Conservation (phyloP, 2,329 filamentous ascomycete genomes). For the Sordariomycetes sp. region DNA sequence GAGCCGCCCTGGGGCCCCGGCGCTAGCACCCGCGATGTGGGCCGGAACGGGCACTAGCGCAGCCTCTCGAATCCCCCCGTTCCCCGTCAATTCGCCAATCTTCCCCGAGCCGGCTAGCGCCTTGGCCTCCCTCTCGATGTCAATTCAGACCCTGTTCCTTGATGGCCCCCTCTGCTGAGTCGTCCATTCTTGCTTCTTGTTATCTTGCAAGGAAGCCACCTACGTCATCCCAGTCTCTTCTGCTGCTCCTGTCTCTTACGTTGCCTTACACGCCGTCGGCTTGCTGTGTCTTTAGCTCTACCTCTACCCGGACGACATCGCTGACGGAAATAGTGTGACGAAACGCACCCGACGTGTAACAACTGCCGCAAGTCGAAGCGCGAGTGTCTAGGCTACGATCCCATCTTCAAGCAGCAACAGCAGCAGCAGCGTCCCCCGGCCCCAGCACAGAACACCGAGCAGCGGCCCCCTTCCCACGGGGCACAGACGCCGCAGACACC, state of each 20-base stretch:
- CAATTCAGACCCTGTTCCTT: too few relatives aligned
- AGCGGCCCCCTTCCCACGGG: background rate
- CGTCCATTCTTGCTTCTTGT: background rate
- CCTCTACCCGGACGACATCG: background rate
- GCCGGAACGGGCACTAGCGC: background rate
- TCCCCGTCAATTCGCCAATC: background rate
- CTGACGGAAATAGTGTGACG: conserved; percentile 64
- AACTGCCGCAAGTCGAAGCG: conserved; percentile 84
- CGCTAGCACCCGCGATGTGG: background rate
- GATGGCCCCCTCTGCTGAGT: background rate
- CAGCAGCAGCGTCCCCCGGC: conserved; percentile 8
- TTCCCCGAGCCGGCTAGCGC: background rate
- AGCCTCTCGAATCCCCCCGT: background rate
- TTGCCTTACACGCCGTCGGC: too few relatives aligned
- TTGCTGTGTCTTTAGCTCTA: too few relatives aligned
- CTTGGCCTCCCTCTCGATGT: background rate
- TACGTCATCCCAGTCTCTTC: too few relatives aligned
- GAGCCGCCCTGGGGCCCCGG: too few relatives aligned
- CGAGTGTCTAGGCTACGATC: conserved; percentile 76
- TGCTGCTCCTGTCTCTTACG: too few relatives aligned
- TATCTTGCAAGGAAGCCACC: too few relatives aligned
- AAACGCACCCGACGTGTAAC: conserved; percentile 82
- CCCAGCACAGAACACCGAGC: too few relatives aligned
- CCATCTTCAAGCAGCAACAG: conserved; percentile 62
- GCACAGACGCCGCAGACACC: conserved; percentile 3